Evolutionary conservation across 2,329 filamentous ascomycete genomes (phyloP), one percentile per base, ranked within the genome.

Genomic region (Seiridium cupressi): DNA sequence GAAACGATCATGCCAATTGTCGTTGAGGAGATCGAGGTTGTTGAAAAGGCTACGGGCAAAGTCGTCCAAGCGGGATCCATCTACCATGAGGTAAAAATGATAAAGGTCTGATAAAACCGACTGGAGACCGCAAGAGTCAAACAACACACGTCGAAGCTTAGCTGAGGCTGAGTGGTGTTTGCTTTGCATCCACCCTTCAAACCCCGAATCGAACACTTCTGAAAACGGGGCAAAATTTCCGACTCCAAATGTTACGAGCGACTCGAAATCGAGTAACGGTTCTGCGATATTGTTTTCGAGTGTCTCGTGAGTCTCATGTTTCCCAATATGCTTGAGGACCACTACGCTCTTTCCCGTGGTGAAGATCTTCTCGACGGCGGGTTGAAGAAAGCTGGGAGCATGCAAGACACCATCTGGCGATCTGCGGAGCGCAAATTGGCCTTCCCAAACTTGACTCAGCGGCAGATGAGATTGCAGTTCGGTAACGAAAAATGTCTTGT

Each of bases 291-390:
- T 74, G 51, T 62, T 71, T 26, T 26, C 18, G 60, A 63, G 67
- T 66, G 69, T 53, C 54, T 74, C 66, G 54, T 78, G 72, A 4
- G 38, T 36, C 3, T n/a, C 34, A 61, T 83, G 79, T 59, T 82
- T 79, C 46, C 87, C 85, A 9, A 97, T 79, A 53, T 89, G 84
- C 62, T 88, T 89, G n/a, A 97, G 77, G 49, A 97, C 89, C 1
- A 95, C 86, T 59, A 95, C 88, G 67, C 90, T 96, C 74, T 97
- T 97, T 0, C 94, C 94, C 1, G 92, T 89, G 1, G 89, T 92
- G 68, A 97, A 94, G 44, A 97, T 92, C 63, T 88, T 90, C 32
- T 79, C 77, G 0, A 86, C 86, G 2, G 88, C 84, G 2, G 88
- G 82, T 44, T 88, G 85, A 4, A 97, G 80, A 64, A 97, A 97